Evolutionary conservation across 2,329 filamentous ascomycete species (phyloP).

Genomic region (Amauroascus niger): DNA sequence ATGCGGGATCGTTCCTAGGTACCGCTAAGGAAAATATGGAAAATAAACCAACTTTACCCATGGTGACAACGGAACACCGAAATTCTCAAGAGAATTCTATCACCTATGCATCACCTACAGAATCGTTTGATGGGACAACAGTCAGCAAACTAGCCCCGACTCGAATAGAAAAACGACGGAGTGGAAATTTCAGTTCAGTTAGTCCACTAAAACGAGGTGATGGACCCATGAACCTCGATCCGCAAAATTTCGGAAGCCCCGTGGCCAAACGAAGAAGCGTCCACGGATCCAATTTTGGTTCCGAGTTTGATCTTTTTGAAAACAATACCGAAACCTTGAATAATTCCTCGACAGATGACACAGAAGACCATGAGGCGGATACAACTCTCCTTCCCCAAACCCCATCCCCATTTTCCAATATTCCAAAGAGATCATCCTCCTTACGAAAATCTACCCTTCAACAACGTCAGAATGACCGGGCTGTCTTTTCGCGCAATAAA

Average conservation of each 20-base stretch:
- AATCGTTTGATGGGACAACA: neutral
- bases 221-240: slow-evolving; percentile 77
- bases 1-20: slow-evolving; percentile 46
- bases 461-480: slow-evolving; percentile 64
- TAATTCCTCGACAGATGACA: neutral
- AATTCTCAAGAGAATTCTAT: slow-evolving; percentile 10
- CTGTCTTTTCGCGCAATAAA: slow-evolving; percentile 40
- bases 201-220: slow-evolving; percentile 91
- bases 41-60: slow-evolving; percentile 1
- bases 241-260: slow-evolving; percentile 56
- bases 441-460: slow-evolving; percentile 79
- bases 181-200: slow-evolving; percentile 40
- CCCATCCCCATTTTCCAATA: slow-evolving; percentile 43
- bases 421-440: slow-evolving; percentile 63
- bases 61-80: slow-evolving; percentile 6
- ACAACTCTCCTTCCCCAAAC: slow-evolving; percentile 19
- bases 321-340: slow-evolving; percentile 21
- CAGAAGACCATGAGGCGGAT: neutral
- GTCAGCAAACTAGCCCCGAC: slow-evolving; percentile 32
- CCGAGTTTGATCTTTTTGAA: slow-evolving; percentile 69
- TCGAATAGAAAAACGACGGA: slow-evolving; percentile 42
- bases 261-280: slow-evolving; percentile 84
- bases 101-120: neutral
- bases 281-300: slow-evolving; percentile 58
- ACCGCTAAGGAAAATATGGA: slow-evolving; percentile 19